phyloP scores from a whole-genome alignment of 371 early-diverging fungal species.

The Phascolomyces articulosus region DNA sequence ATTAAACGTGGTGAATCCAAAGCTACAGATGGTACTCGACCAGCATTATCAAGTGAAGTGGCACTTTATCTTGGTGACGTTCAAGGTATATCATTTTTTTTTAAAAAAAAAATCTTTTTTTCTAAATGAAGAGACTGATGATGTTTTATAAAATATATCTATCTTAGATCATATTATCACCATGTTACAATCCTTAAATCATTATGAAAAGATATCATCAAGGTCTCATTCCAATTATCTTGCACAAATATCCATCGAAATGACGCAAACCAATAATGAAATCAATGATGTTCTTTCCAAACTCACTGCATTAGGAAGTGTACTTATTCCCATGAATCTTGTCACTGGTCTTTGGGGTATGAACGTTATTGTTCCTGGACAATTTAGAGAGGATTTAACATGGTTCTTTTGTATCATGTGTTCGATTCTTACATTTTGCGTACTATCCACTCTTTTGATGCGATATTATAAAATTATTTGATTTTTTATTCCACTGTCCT shows the following conservation, averaged over 20 bases:
- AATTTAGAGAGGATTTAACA: conserved; percentile 58
- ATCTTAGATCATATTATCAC: conserved; percentile 90
- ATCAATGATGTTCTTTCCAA: conserved; percentile 91
- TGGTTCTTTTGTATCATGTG: conserved; percentile 71
- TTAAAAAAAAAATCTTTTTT: no score
- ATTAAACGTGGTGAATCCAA: conserved; percentile 75
- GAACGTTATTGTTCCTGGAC: conserved; percentile 85
- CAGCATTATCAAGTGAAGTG: conserved; percentile 64
- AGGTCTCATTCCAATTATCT: conserved; percentile 96
- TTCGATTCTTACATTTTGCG: conserved; percentile 39
- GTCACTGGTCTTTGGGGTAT: conserved; percentile 94
- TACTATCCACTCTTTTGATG: conserved; percentile 40
- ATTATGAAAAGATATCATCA: conserved; percentile 90
- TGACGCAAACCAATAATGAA: conserved; percentile 91
- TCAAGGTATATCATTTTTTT: conserved; percentile 53
- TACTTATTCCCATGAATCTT: conserved; percentile 95
- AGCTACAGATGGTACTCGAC: conserved; percentile 37
- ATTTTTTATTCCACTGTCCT: background rate
- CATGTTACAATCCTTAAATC: conserved; percentile 87
- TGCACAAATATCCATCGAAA: conserved; percentile 95
- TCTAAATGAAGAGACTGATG: no score
- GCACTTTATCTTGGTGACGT: conserved; percentile 91
- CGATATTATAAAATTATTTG: conserved; percentile 34
- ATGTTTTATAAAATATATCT: background rate
- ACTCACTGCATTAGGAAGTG: conserved; percentile 89